These are phyloP conservation scores for Cucumis sativus DNA, from an alignment of 306 rosid species.

Conservation along the genomic window DNA sequence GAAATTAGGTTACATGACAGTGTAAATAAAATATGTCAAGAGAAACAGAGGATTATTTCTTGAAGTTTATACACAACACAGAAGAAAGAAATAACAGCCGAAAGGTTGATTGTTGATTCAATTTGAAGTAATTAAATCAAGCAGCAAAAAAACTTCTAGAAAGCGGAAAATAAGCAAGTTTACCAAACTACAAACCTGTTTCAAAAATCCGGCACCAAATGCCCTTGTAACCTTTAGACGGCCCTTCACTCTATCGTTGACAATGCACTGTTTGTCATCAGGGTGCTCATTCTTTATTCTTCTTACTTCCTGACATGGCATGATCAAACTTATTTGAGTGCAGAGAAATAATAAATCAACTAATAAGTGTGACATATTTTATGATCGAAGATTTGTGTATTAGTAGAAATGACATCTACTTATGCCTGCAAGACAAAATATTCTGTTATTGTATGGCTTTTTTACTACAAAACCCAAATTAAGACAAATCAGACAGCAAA, in stretches of 20 bases:
- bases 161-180: conserved; percentile 6
- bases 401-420: neutral
- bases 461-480: neutral
- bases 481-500: neutral
- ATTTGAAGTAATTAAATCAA: neutral
- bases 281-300: conserved; percentile 92
- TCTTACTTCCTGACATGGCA: conserved; percentile 58
- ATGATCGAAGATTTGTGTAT: neutral
- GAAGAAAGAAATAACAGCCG: neutral
- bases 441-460: neutral
- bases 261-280: conserved; percentile 76
- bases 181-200: conserved; percentile 46
- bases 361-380: neutral
- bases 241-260: conserved; percentile 88
- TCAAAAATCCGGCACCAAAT: conserved; percentile 94
- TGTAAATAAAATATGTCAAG: too few species aligned
- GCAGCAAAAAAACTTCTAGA: conserved; percentile 3
- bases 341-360: neutral
- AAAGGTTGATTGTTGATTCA: neutral
- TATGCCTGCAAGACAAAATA: neutral
- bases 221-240: conserved; percentile 98
- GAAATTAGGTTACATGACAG: neutral
- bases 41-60: too few species aligned
- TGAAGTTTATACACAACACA: neutral
- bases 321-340: neutral